Percentiles rank a stretch among this genome's conserved stretches.
Evolutionary conservation across 2,329 filamentous ascomycete genomes (phyloP).

Genomic region (Paecilomyces sp.): DNA sequence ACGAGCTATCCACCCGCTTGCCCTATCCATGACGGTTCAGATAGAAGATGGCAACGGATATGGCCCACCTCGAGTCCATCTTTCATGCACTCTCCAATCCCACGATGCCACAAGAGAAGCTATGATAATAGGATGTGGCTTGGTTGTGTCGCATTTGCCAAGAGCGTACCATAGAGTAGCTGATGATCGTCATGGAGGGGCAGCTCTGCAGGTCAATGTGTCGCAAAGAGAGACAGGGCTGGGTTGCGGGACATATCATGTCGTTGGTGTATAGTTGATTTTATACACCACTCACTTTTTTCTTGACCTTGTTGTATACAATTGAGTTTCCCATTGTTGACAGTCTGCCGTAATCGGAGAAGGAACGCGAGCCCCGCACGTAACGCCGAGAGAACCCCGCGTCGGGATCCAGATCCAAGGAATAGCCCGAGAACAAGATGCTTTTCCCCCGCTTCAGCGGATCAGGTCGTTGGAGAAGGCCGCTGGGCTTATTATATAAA

Average conservation of each 20-base stretch:
- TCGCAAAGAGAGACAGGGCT: neutral
- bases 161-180: neutral
- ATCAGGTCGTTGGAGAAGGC: conserved; percentile 3
- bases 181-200: neutral
- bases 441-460: neutral
- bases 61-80: neutral
- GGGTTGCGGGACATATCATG: neutral
- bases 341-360: neutral
- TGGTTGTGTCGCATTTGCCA: neutral
- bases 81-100: neutral
- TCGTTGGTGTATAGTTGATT: too few relatives aligned
- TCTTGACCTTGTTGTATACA: neutral
- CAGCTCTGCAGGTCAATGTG: neutral
- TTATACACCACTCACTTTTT: too few relatives aligned
- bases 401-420: neutral
- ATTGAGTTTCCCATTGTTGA: neutral
- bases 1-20: neutral
- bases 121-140: neutral
- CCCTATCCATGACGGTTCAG: neutral
- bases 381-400: neutral
- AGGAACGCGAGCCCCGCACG: neutral
- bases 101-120: neutral
- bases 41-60: neutral
- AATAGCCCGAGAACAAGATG: neutral
- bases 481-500: conserved; percentile 5